These are phyloP conservation scores for Suhomyces atakaporum DNA, from an alignment of 1,139 yeast species.

Conservation along the genomic window DNA sequence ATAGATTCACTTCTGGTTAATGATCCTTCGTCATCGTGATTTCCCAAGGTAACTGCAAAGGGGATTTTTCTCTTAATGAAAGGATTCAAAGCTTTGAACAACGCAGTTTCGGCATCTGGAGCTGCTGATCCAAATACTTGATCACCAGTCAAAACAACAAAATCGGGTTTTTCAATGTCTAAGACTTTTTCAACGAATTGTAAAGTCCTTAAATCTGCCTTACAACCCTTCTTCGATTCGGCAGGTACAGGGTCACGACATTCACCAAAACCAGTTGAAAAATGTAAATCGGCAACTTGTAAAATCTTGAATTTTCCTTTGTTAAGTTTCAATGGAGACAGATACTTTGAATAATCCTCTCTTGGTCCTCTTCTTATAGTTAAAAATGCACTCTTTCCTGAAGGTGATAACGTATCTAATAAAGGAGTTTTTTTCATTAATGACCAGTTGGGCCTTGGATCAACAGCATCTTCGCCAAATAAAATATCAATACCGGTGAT, in stretches of 20 bases:
- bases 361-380: constrained; percentile 32
- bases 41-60: constrained; percentile 78
- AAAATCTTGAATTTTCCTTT: constrained; percentile 67
- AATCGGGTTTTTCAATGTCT: constrained; percentile 73
- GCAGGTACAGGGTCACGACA: constrained; percentile 72
- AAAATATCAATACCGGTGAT: constrained; percentile 58
- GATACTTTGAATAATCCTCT: constrained; percentile 25
- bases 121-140: constrained; percentile 71
- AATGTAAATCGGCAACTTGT: constrained; percentile 87
- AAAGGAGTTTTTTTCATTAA: constrained; percentile 32
- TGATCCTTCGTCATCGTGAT: constrained; percentile 83
- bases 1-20: constrained; percentile 62
- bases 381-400: constrained; percentile 26
- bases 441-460: constrained; percentile 76
- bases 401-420: constrained; percentile 23
- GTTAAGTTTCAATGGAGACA: constrained; percentile 28
- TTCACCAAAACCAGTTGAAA: constrained; percentile 71
- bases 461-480: constrained; percentile 72
- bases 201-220: constrained; percentile 73
- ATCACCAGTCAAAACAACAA: constrained; percentile 86
- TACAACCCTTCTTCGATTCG: constrained; percentile 48
- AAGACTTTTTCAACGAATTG: constrained; percentile 62
- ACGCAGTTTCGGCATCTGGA: constrained; percentile 77
- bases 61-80: constrained; percentile 69
- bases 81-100: constrained; percentile 76